A percentile compares a stretch with the other conserved stretches of the same genome.
Conservation (phyloP, 305 asterid species). For the Rubia occidens region DNA sequence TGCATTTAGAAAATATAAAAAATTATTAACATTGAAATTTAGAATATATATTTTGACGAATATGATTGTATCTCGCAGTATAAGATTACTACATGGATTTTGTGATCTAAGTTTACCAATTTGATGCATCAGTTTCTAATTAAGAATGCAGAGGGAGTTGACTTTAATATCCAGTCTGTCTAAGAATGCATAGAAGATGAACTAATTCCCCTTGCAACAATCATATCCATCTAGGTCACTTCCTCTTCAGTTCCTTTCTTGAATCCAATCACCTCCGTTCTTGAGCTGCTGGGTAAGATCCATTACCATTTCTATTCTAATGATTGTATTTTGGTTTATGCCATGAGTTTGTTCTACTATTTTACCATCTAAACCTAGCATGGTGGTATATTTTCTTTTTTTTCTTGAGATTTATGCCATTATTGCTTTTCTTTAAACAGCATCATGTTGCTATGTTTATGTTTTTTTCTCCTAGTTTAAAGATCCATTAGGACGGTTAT, state of each 20-base stretch:
- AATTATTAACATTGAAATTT: no score
- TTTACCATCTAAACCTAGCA: not conserved
- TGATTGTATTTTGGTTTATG: not conserved
- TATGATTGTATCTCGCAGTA: no score
- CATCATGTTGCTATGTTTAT: not conserved
- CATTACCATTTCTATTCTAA: not conserved
- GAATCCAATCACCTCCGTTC: not conserved
- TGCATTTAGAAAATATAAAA: no score
- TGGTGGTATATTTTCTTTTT: not conserved
- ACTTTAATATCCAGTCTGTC: not conserved
- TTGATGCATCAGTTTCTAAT: no score
- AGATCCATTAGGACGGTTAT: not conserved
- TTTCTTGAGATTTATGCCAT: not conserved
- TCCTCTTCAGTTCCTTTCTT: not conserved
- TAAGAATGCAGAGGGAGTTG: not conserved
- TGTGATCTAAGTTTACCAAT: no score
- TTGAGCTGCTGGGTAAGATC: not conserved
- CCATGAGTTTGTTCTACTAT: not conserved
- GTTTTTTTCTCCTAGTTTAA: not conserved
- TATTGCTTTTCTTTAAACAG: not conserved
- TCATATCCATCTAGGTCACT: not conserved
- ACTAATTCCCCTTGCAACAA: not conserved
- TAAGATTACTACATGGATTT: no score
- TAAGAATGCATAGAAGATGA: not conserved
- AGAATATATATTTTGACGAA: no score